These are phyloP conservation scores for Martensiomyces pterosporus DNA, from an alignment of 192 early-diverging fungal species.

Conservation along the genomic window DNA sequence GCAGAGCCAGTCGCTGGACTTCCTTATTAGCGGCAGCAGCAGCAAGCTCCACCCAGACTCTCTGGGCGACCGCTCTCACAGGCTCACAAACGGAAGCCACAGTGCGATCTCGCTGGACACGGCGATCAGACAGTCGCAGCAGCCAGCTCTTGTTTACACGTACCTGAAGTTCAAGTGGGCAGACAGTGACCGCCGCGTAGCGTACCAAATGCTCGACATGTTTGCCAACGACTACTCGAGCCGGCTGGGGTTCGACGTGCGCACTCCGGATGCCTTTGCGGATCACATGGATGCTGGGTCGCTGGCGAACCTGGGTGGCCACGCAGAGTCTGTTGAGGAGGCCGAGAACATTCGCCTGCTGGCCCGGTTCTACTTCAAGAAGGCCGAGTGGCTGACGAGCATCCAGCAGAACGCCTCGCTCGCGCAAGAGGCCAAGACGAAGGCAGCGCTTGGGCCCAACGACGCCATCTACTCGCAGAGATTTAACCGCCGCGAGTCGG, in stretches of 20 bases:
- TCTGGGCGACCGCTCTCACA: no score
- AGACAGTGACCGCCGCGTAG: slow-evolving; percentile 19
- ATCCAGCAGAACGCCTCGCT: slow-evolving; percentile 15
- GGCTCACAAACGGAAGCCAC: no score
- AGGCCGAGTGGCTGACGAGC: slow-evolving; percentile 84
- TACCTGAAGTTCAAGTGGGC: slow-evolving; percentile 68
- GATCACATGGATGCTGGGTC: slow-evolving; percentile 19
- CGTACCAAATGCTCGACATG: slow-evolving; percentile 68
- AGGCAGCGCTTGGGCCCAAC: slow-evolving; percentile 4
- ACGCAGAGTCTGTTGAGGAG: slow-evolving; percentile 10
- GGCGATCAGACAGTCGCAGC: slow-evolving; percentile 20
- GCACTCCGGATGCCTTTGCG: slow-evolving; percentile 16
- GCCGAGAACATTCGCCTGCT: slow-evolving; percentile 43
- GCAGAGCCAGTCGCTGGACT: not conserved
- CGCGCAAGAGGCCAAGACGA: slow-evolving; percentile 7
- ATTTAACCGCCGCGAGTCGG: not conserved
- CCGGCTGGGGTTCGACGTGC: slow-evolving; percentile 26
- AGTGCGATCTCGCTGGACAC: slow-evolving; percentile 9
- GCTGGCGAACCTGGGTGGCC: not conserved
- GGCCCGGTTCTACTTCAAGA: slow-evolving; percentile 82
- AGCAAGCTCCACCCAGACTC: not conserved
- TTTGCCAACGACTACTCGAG: slow-evolving; percentile 67
- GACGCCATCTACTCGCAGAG: slow-evolving; percentile 3
- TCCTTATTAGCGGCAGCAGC: not conserved
- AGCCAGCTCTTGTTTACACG: slow-evolving; percentile 62